These are phyloP conservation scores for Tolypocladium pustulatum DNA, from an alignment of 2,329 filamentous ascomycete genomes.

Conservation along the genomic window DNA sequence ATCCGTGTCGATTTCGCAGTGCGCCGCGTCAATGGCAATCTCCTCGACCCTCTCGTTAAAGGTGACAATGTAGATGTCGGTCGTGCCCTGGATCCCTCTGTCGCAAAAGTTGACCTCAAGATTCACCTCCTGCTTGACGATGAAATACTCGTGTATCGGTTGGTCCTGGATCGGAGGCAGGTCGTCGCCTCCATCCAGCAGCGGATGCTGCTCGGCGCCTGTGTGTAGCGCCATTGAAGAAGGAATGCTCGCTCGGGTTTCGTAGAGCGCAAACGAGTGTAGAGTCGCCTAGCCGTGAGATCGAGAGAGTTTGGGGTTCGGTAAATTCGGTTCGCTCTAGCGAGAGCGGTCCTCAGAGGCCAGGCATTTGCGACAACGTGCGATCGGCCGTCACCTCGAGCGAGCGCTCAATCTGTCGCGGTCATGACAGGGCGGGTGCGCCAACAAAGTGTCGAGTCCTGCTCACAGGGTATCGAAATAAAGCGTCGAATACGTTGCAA, in stretches of 20 bases:
- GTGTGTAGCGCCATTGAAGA: slow-evolving; percentile 4
- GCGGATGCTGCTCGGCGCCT: slow-evolving; percentile 11
- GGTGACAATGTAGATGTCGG: slow-evolving; percentile 68
- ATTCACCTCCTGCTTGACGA: slow-evolving; percentile 79
- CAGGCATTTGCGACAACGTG: background rate
- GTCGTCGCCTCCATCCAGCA: slow-evolving; percentile 20
- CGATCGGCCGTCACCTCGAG: background rate
- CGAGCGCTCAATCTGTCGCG: background rate
- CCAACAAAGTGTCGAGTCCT: background rate
- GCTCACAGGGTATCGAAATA: background rate
- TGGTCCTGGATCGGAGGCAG: slow-evolving; percentile 22
- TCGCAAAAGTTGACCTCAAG: slow-evolving; percentile 80
- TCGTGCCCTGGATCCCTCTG: slow-evolving; percentile 64
- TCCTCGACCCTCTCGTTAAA: slow-evolving; percentile 47
- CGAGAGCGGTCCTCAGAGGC: background rate
- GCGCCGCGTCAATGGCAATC: slow-evolving; percentile 50
- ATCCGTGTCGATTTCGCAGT: slow-evolving; percentile 45
- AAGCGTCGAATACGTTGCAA: background rate
- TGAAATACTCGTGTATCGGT: slow-evolving; percentile 30
- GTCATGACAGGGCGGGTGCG: background rate
- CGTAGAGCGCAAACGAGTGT: background rate
- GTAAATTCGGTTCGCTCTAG: background rate
- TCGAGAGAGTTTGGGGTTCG: no score
- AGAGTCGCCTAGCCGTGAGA: background rate
- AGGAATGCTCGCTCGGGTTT: no score